Percentiles rank a stretch among this genome's conserved stretches.
Evolutionary conservation across 2,329 filamentous ascomycete genomes (phyloP).

Genomic region (Aureobasidium sp.): DNA sequence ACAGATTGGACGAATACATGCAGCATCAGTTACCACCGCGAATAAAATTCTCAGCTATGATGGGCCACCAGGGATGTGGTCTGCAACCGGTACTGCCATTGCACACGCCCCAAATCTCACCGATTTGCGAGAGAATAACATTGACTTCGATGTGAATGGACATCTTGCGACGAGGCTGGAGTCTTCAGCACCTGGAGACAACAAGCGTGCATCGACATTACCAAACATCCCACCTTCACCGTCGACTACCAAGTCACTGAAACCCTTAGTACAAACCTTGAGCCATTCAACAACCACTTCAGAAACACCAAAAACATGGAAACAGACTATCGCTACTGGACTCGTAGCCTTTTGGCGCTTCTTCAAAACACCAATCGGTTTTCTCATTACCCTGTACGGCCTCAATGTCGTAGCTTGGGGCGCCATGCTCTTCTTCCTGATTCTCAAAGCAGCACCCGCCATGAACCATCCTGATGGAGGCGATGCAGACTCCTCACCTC

Average conservation of each 20-base stretch:
- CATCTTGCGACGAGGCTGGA: neutral
- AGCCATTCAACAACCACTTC: neutral
- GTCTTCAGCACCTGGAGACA: neutral
- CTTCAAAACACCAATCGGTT: slow-evolving; percentile 66
- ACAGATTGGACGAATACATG: neutral
- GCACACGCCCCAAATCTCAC: slow-evolving; percentile 36
- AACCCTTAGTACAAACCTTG: neutral
- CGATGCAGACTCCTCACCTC: slow-evolving; percentile 48
- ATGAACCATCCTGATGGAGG: slow-evolving; percentile 43
- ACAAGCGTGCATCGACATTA: neutral
- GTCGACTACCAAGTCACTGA: neutral
- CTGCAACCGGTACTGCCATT: slow-evolving; percentile 36
- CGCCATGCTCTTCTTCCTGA: slow-evolving; percentile 79
- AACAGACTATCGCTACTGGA: neutral
- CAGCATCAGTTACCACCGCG: slow-evolving; percentile 10
- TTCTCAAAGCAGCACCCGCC: slow-evolving; percentile 65
- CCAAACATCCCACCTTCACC: neutral
- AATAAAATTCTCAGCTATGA: slow-evolving; percentile 18
- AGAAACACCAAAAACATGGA: neutral
- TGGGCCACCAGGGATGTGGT: slow-evolving; percentile 37
- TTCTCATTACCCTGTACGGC: slow-evolving; percentile 70
- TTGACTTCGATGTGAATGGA: slow-evolving; percentile 9
- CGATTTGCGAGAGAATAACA: slow-evolving; percentile 28
- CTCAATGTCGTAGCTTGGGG: slow-evolving; percentile 84
- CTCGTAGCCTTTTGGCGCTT: slow-evolving; percentile 62